phyloP scores from a whole-genome alignment of 805 yeast genomes.

The Yueomyces sinensis region DNA sequence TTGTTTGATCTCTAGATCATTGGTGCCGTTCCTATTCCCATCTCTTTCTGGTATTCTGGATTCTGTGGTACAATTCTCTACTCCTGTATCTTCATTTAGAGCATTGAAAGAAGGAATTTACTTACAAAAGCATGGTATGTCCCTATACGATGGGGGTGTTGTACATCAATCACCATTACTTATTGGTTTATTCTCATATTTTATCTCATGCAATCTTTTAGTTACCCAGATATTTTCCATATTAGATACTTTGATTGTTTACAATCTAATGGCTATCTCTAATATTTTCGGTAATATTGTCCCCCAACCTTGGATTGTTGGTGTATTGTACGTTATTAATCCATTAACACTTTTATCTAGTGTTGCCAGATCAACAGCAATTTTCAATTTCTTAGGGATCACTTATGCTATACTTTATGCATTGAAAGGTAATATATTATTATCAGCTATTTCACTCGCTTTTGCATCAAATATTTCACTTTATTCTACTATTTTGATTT shows the following conservation, averaged over 20 bases:
- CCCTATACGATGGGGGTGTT: slow-evolving; percentile 74
- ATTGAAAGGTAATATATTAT: slow-evolving; percentile 21
- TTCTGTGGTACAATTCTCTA: slow-evolving; percentile 22
- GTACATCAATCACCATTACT: slow-evolving; percentile 78
- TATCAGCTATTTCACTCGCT: slow-evolving; percentile 40
- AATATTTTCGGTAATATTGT: slow-evolving; percentile 8
- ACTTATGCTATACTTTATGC: slow-evolving; percentile 35
- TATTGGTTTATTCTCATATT: slow-evolving; percentile 26
- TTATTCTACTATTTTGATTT: slow-evolving; percentile 45
- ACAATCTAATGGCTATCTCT: slow-evolving; percentile 38
- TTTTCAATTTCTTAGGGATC: slow-evolving; percentile 47
- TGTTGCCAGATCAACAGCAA: slow-evolving; percentile 52
- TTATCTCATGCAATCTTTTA: slow-evolving; percentile 2
- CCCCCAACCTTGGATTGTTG: slow-evolving; percentile 29
- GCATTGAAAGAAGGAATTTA: slow-evolving; percentile 56
- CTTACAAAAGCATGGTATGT: slow-evolving; percentile 39
- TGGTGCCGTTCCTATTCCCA: slow-evolving; percentile 14
- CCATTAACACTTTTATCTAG: slow-evolving; percentile 65
- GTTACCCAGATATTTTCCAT: slow-evolving; percentile 35
- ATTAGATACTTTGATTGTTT: slow-evolving; percentile 47
- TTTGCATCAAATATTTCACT: slow-evolving; percentile 50
- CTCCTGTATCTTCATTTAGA: slow-evolving; percentile 26
- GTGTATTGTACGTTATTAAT: slow-evolving; percentile 59
- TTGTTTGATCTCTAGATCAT: slow-evolving; percentile 6
- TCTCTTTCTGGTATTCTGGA: slow-evolving; percentile 16